Evolutionary conservation across 129 eudicot species (phyloP).

Genomic region (Apium graveolens): DNA sequence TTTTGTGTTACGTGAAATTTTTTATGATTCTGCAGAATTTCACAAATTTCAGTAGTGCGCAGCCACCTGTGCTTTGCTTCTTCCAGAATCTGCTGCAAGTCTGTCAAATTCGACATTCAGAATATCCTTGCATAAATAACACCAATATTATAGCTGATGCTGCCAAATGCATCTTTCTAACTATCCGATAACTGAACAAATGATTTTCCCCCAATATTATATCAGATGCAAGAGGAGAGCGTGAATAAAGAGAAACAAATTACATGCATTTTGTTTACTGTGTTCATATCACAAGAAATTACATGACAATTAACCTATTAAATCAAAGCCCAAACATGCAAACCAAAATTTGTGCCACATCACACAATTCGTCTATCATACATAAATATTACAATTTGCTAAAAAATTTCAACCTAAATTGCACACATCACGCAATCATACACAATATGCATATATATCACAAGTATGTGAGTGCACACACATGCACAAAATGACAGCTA

Average conservation of each 20-base stretch:
- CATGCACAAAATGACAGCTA: too few relatives aligned
- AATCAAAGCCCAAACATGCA: not conserved
- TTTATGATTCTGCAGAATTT: constrained; percentile 22
- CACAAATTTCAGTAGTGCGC: constrained; percentile 27
- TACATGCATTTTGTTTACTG: not conserved
- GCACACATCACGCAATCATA: not conserved
- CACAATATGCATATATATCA: not conserved
- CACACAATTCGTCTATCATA: not conserved
- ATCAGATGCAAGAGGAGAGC: not conserved
- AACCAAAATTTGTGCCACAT: not conserved
- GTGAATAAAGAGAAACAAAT: not conserved
- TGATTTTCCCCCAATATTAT: not conserved
- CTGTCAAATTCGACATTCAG: constrained; percentile 20
- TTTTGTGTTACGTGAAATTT: constrained; percentile 15
- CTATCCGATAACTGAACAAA: not conserved
- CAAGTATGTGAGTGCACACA: too few relatives aligned
- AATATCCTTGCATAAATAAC: not conserved
- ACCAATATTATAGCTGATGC: not conserved
- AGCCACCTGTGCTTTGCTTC: constrained; percentile 37
- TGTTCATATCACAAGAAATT: not conserved
- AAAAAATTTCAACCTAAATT: not conserved
- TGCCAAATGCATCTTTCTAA: not conserved
- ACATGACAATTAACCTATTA: not conserved
- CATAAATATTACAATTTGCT: not conserved
- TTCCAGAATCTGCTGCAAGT: constrained; percentile 20